Base-by-base conservation (phyloP, 352 stramenopile species). In the Phytophthora lateralis region DNA sequence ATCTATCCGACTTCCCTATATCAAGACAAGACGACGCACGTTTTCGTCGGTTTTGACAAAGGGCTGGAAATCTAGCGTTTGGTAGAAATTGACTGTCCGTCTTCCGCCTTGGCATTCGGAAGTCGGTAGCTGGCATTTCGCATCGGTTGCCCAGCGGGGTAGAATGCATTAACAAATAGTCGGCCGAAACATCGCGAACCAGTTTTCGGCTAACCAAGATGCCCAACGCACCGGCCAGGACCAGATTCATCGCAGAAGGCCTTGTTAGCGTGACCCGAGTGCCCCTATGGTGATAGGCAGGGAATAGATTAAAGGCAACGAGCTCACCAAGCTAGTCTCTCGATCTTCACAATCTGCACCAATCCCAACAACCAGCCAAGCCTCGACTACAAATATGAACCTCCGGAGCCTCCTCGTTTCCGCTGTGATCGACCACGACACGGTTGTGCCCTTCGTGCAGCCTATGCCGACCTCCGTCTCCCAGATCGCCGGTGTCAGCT, bases 401-500 rank as follows among this genome's bases (percentile, higher is more conserved):
- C 35, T 42, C 35, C 35, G 35, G 6, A 1, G 35, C 20, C 35
- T 42, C 35, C 8, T 42, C 35, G 15, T 42, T 17, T 17, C 15
- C 2, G 15, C 35, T 42, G 35, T 42, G 35, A 42, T 42, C 15
- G 35, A 42, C 35, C 35, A 42, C 15, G 35, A 42, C 35, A 10
- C 35, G 14, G 35, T 42, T 20, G 35, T 30, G 26, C 57, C 45
- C 20, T 38, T 48, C 29, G 53, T 37, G 2, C 50, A 56, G n/a
- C 50, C 50, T 20, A 57, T 49, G 27, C 34, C 35, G 10, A 56
- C 49, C 1, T 46, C 49, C 24, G 11, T 26, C 21, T 46, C 49
- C 2, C 49, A 56, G 24, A 38, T 18, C 35, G 55, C 55, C 11
- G 53, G 41, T 2, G 8, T 63, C 14, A 46, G 47, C 12, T 56